phyloP scores from a whole-genome alignment of 441 rosid species.

The Metrosideros polymorpha region DNA sequence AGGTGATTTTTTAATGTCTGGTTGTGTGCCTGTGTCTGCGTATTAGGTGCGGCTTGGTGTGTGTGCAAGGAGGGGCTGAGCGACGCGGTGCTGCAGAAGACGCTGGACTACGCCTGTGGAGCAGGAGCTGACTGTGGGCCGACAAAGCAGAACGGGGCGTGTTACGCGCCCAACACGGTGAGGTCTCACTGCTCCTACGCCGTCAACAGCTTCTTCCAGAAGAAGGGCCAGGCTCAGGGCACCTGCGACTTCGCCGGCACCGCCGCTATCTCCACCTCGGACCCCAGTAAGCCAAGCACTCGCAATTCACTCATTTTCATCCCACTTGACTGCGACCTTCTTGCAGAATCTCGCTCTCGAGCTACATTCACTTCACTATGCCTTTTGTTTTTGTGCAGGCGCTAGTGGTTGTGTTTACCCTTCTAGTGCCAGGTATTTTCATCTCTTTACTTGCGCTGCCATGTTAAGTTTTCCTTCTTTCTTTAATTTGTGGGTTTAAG shows the following conservation, averaged over 20 bases:
- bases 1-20: background rate
- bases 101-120: constrained; percentile 69
- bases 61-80: constrained; percentile 57
- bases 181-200: constrained; percentile 58
- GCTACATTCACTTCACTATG: background rate
- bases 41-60: constrained; percentile 61
- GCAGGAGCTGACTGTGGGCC: constrained; percentile 65
- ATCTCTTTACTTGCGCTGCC: background rate
- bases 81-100: constrained; percentile 46
- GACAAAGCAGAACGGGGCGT: constrained; percentile 26
- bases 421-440: constrained; percentile 20
- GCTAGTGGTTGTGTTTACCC: constrained; percentile 23
- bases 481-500: background rate
- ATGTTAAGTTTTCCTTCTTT: background rate
- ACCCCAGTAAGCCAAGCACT: constrained; percentile 50
- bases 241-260: constrained; percentile 58
- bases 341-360: background rate
- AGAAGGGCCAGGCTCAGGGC: constrained; percentile 45
- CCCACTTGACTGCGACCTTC: background rate
- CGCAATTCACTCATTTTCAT: background rate
- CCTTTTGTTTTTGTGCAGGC: constrained; percentile 18
- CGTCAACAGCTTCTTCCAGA: constrained; percentile 65
- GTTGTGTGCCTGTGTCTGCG: background rate
- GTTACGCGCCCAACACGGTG: constrained; percentile 53
- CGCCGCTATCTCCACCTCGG: constrained; percentile 35